phyloP scores from a whole-genome alignment of 106 monocot genomes.

The Allium cepa region DNA sequence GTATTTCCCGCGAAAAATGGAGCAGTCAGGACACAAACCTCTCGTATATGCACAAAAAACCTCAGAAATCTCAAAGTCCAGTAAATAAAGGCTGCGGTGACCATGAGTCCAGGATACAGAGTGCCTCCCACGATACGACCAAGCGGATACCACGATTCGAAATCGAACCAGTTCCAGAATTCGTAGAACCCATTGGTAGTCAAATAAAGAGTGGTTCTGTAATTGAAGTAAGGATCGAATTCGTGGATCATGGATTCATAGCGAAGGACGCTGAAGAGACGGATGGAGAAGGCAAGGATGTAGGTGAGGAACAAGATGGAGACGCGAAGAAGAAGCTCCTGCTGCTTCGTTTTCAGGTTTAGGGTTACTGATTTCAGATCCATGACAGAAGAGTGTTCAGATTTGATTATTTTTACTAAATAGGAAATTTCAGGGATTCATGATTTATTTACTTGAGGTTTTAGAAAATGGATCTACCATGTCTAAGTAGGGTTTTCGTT shows the following conservation, averaged over 20 bases:
- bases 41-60: conserved; percentile 67
- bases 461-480: too few species aligned
- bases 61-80: conserved; percentile 37
- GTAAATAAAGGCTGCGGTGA: conserved; percentile 58
- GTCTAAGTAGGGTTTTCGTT: too few species aligned
- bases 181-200: conserved; percentile 47
- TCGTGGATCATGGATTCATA: conserved; percentile 89
- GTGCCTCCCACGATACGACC: conserved; percentile 77
- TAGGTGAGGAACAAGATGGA: conserved; percentile 61
- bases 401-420: too few species aligned
- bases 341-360: conserved; percentile 65
- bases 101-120: conserved; percentile 73
- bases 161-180: conserved; percentile 92
- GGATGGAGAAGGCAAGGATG: conserved; percentile 62
- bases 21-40: conserved; percentile 77
- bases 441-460: too few species aligned
- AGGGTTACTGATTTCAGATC: conserved; percentile 6
- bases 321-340: conserved; percentile 71
- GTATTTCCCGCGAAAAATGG: conserved; percentile 81
- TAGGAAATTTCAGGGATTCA: too few species aligned
- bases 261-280: conserved; percentile 72
- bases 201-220: conserved; percentile 76
- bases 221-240: conserved; percentile 88
- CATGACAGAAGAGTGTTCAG: too few species aligned
- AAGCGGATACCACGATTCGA: conserved; percentile 75